Evolutionary conservation across 2,329 filamentous ascomycete species (phyloP).

Genomic region (Colletotrichum plurivorum): DNA sequence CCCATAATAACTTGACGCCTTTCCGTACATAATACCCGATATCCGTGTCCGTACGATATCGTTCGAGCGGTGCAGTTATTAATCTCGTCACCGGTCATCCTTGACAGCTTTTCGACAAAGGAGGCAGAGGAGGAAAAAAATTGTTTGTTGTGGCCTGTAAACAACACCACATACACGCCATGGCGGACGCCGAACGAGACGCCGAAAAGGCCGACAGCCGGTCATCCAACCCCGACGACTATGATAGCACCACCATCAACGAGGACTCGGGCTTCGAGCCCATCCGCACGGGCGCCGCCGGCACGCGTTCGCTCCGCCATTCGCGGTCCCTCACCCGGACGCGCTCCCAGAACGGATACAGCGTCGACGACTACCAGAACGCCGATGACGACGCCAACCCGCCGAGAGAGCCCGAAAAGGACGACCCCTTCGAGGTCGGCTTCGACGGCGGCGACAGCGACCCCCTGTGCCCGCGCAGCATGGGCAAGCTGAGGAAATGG

Average conservation of each 20-base stretch:
- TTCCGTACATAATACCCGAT: slow-evolving; percentile 30
- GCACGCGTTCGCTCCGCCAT: slow-evolving; percentile 25
- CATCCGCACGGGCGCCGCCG: slow-evolving; percentile 43
- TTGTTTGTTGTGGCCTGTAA: neutral
- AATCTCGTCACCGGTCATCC: neutral
- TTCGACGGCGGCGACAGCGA: slow-evolving; percentile 83
- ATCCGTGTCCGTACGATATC: slow-evolving; percentile 11
- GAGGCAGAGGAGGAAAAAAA: no score
- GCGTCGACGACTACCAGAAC: slow-evolving; percentile 52
- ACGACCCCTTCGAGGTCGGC: slow-evolving; percentile 72
- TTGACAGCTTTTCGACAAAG: neutral
- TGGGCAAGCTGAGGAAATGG: slow-evolving; percentile 80
- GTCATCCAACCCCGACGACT: slow-evolving; percentile 16
- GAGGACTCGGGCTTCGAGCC: slow-evolving; percentile 43
- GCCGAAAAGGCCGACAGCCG: slow-evolving; percentile 39
- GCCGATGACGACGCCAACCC: slow-evolving; percentile 30
- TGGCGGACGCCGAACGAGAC: slow-evolving; percentile 14
- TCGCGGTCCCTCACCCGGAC: slow-evolving; percentile 46
- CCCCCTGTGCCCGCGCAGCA: slow-evolving; percentile 80
- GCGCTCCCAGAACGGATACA: slow-evolving; percentile 62
- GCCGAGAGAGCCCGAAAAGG: slow-evolving; percentile 46
- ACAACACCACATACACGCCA: neutral
- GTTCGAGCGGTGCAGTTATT: neutral
- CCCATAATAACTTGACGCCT: slow-evolving; percentile 13
- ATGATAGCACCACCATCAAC: slow-evolving; percentile 21